Percentiles rank a stretch among this genome's conserved stretches.
Evolutionary conservation across 1,139 yeast genomes (phyloP).

Genomic region (Suhomyces terraborum): DNA sequence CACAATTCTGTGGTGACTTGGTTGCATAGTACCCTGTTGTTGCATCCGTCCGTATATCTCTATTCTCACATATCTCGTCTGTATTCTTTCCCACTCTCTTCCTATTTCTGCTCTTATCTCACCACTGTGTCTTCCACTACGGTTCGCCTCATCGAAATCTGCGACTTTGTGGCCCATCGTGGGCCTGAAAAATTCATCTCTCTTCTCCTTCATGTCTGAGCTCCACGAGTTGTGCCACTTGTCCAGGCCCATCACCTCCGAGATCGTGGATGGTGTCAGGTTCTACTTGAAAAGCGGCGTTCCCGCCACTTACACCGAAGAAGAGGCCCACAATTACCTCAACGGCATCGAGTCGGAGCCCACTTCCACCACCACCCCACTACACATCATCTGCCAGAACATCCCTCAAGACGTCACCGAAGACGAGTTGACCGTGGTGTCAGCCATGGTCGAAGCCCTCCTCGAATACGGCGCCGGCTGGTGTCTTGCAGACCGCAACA

Average conservation of each 20-base stretch:
- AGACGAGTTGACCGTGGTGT: conserved; percentile 51
- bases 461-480: conserved; percentile 92
- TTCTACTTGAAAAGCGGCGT: conserved; percentile 59
- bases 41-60: too few species aligned
- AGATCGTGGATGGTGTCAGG: conserved; percentile 47
- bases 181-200: conserved; percentile 6
- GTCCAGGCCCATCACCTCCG: conserved; percentile 54
- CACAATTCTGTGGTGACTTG: too few species aligned
- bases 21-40: too few species aligned
- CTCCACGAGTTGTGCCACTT: conserved; percentile 69
- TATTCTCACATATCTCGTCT: too few species aligned
- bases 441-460: conserved; percentile 59
- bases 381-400: conserved; percentile 63
- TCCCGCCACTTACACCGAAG: conserved; percentile 81
- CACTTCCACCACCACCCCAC: conserved; percentile 63
- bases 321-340: conserved; percentile 65
- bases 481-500: conserved; percentile 68
- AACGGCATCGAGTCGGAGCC: conserved; percentile 43
- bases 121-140: too few species aligned
- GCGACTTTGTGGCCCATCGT: too few species aligned
- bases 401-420: conserved; percentile 47
- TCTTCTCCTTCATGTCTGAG: conserved; percentile 54
- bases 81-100: too few species aligned
- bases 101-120: background rate
- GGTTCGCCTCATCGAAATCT: too few species aligned